phyloP scores from a whole-genome alignment of 768 basidiomycete genomes.

The Naematelia encephala region DNA sequence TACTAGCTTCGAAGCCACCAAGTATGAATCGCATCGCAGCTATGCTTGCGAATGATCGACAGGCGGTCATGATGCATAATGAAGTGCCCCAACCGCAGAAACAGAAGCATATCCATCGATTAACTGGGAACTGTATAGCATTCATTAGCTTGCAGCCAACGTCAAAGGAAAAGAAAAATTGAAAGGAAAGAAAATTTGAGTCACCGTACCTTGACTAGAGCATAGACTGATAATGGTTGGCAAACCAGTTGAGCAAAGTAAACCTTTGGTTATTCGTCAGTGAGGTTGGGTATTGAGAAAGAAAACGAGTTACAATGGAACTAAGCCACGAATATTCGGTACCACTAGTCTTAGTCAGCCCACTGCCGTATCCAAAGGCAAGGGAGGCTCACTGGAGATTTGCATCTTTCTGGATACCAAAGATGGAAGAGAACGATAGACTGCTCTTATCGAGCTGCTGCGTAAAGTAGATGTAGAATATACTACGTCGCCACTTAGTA shows the following conservation, averaged over 20 bases:
- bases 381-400: conserved; percentile 52
- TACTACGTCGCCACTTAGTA: neutral
- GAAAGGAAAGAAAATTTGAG: too few species aligned
- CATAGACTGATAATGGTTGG: conserved; percentile 3
- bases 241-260: conserved; percentile 14
- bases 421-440: conserved; percentile 55
- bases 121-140: conserved; percentile 18
- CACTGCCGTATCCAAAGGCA: too few species aligned
- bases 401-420: conserved; percentile 47
- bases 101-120: conserved; percentile 46
- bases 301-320: neutral
- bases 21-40: conserved; percentile 55
- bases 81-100: conserved; percentile 55
- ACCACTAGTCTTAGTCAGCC: conserved; percentile 1
- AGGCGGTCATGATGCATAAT: conserved; percentile 52
- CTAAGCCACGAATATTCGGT: conserved; percentile 9
- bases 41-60: conserved; percentile 53
- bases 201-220: neutral
- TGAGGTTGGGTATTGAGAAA: neutral
- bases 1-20: conserved; percentile 56
- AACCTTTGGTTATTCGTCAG: neutral
- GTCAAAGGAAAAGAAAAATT: neutral
- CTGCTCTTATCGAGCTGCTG: conserved; percentile 10
- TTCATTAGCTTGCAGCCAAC: neutral
- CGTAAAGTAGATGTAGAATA: conserved; percentile 9